These are phyloP conservation scores for Poteriospumella lacustris DNA, from an alignment of 108 stramenopile species.

Conservation along the genomic window DNA sequence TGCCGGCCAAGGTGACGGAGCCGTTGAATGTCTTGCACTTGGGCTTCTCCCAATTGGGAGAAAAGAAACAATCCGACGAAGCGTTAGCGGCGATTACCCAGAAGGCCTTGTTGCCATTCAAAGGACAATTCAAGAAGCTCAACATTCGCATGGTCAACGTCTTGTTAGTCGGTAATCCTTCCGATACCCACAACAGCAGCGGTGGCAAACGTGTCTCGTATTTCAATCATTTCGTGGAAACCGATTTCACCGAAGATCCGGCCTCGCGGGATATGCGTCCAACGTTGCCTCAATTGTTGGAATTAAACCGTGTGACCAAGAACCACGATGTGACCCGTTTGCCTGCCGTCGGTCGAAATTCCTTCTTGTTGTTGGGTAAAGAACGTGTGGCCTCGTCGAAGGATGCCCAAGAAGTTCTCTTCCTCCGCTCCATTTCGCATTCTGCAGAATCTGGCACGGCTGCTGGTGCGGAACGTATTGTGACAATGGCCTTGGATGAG, in stretches of 20 bases:
- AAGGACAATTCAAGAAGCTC: background rate
- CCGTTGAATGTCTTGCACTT: conserved; percentile 76
- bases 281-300: conserved; percentile 87
- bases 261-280: conserved; percentile 90
- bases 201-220: background rate
- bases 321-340: conserved; percentile 79
- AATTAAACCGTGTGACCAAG: conserved; percentile 68
- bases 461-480: conserved; percentile 62
- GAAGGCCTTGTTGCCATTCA: background rate
- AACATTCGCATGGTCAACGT: conserved; percentile 68
- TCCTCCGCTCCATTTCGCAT: background rate
- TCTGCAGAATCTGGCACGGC: conserved; percentile 28
- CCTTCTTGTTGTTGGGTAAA: conserved; percentile 32
- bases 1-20: conserved; percentile 26
- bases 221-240: background rate
- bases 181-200: background rate
- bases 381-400: background rate
- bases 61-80: background rate
- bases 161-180: conserved; percentile 30
- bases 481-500: conserved; percentile 86
- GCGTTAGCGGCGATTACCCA: background rate
- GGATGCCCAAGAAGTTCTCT: background rate
- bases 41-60: conserved; percentile 44
- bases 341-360: conserved; percentile 78
- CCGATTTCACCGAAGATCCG: conserved; percentile 36